Evolutionary conservation across 768 basidiomycete genomes (phyloP), one percentile per base, ranked within the genome.

Genomic region (Candolleomyces efflorescens): DNA sequence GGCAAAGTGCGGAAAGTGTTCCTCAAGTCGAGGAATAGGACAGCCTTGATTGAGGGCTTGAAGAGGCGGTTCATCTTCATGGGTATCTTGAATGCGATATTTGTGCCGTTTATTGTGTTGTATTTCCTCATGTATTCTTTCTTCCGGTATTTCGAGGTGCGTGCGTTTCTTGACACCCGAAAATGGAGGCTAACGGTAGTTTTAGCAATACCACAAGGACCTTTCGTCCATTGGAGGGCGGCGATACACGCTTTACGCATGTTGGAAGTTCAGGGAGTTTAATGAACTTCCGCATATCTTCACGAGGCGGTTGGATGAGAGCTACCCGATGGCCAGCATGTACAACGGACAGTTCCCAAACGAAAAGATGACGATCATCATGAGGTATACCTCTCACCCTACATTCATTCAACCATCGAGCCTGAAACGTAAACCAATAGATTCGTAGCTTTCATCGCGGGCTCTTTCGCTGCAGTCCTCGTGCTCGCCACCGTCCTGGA

Each of bases 201-300:
- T 51, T 15, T 63, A 99, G 97, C 95, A 99, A 80, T 98, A 98
- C 67, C 96, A 93, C 82, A 96, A 96, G 72, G 94, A 98, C 67
- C 97, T 96, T 1, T 98, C 97, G 0, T 87, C 93, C 1, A 93
- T 98, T 50, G 90, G 94, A 38, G 86, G 89, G 11, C 86, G 97
- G 32, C 83, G 90, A 56, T 99, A 98, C 67, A 99, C 97, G 0
- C 89, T 87, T 0, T 95, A 90, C 59, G 95, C 95, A 3, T 87
- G 92, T 60, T 99, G 97, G 97, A 98, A 98, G 68, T 98, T 98
- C 68, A 82, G 97, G 56, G 97, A 99, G 69, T 99, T 98, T 78
- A 99, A 99, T 68, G 97, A 99, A 67, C 77, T 99, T 9, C 90
- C 94, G 0, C 97, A 99, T 72, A 76, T 95, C 37, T 99, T 98